A percentile compares a stretch with the other conserved stretches of the same genome.
Conservation (phyloP, 2,329 filamentous ascomycete species). For the Diaporthe velutina region DNA sequence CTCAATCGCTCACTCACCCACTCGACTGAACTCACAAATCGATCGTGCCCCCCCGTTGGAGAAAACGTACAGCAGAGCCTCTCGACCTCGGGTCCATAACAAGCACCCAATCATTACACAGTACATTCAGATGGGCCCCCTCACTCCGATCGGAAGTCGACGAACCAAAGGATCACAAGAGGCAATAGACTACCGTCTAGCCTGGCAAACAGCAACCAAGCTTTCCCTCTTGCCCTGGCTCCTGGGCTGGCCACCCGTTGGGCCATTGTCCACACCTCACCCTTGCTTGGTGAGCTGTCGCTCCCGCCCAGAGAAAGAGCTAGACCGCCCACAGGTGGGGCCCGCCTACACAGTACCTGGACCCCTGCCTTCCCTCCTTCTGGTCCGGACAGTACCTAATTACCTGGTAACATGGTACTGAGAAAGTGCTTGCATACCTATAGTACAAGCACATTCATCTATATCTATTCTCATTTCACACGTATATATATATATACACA, state of each 20-base stretch:
- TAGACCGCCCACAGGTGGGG: conserved; percentile 16
- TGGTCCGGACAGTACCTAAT: neutral
- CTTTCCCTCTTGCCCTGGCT: conserved; percentile 10
- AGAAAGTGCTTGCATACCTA: neutral
- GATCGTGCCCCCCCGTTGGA: neutral
- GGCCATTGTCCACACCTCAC: neutral
- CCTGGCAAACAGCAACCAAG: neutral
- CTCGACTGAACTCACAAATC: neutral
- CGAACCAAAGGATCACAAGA: neutral
- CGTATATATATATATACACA: too few relatives aligned
- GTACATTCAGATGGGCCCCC: neutral
- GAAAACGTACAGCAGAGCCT: neutral
- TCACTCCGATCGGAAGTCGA: neutral
- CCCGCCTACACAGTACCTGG: neutral
- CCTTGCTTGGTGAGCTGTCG: conserved; percentile 17
- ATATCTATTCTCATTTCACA: neutral
- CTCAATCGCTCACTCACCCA: neutral
- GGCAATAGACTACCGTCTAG: neutral
- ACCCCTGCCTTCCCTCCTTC: neutral
- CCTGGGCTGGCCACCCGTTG: conserved; percentile 12
- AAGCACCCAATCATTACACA: neutral
- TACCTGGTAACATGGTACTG: neutral
- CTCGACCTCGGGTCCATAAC: neutral
- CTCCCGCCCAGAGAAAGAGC: conserved; percentile 16
- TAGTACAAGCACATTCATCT: neutral